A percentile compares a stretch with the other conserved stretches of the same genome.
These are phyloP conservation scores for Psilocybe cyanescens DNA, from an alignment of 768 basidiomycete genomes.

Conservation along the genomic window DNA sequence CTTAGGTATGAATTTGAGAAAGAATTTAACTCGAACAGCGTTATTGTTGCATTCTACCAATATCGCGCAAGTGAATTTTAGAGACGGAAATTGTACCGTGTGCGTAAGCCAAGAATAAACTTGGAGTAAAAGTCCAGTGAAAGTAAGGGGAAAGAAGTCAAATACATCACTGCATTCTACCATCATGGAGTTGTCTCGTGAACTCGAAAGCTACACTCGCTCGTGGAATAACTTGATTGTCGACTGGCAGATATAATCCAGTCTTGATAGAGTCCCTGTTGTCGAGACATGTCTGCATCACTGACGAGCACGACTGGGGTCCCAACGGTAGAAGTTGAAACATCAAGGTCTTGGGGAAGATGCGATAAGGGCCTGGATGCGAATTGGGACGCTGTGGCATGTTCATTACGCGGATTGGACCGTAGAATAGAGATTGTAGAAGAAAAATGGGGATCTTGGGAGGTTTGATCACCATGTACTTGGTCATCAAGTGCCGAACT, in stretches of 20 bases:
- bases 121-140: background rate
- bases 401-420: background rate
- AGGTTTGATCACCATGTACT: background rate
- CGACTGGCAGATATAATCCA: conserved; percentile 27
- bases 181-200: background rate
- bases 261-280: conserved; percentile 28
- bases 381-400: background rate
- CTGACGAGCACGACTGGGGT: conserved; percentile 33
- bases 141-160: background rate
- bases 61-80: background rate
- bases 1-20: background rate
- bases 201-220: conserved; percentile 4
- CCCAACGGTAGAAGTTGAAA: conserved; percentile 32
- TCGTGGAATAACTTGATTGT: conserved; percentile 16
- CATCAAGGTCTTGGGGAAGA: conserved; percentile 20
- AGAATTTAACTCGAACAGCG: background rate
- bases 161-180: background rate
- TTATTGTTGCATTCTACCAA: background rate
- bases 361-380: conserved; percentile 1
- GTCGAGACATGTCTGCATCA: conserved; percentile 24
- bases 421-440: conserved; percentile 9
- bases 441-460: conserved; percentile 5
- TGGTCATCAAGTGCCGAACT: conserved; percentile 13
- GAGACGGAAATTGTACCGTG: background rate
- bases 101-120: background rate